phyloP scores from a whole-genome alignment of 768 basidiomycete genomes.

The Lactarius evosmus region DNA sequence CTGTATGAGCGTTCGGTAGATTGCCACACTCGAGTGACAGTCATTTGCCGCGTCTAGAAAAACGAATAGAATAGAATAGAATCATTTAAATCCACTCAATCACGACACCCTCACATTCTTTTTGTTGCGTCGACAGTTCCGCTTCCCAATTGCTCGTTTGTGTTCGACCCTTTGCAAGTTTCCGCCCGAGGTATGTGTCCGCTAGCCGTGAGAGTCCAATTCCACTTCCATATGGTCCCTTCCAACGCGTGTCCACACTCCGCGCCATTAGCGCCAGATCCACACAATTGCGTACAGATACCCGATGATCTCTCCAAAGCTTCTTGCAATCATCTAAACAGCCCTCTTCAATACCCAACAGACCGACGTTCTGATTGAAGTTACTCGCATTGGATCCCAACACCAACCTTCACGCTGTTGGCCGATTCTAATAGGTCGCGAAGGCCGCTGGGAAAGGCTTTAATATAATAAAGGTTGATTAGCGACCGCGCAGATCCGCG shows the following conservation, averaged over 20 bases:
- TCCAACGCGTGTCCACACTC: conserved; percentile 67
- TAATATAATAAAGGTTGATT: neutral
- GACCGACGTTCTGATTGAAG: neutral
- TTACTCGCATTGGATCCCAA: conserved; percentile 61
- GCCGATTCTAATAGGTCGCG: conserved; percentile 50
- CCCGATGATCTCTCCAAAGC: conserved; percentile 47
- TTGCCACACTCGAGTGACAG: conserved; percentile 56
- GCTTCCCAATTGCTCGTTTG: conserved; percentile 70
- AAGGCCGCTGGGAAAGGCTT: conserved; percentile 38
- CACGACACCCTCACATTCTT: conserved; percentile 67
- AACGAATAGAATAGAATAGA: conserved; percentile 19
- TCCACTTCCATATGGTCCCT: conserved; percentile 57
- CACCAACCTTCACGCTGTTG: conserved; percentile 62
- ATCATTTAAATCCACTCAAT: too few relatives aligned
- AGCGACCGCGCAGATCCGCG: neutral
- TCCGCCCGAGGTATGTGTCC: conserved; percentile 54
- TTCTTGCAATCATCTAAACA: conserved; percentile 64
- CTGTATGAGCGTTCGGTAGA: conserved; percentile 47
- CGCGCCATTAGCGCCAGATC: conserved; percentile 70
- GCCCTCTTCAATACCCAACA: neutral
- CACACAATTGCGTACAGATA: conserved; percentile 50
- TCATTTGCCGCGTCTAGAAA: conserved; percentile 68
- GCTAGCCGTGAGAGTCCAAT: conserved; percentile 65
- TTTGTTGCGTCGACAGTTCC: conserved; percentile 44
- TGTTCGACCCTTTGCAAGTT: conserved; percentile 56